A percentile compares a stretch with the other conserved stretches of the same genome.
phyloP scores from a whole-genome alignment of 805 yeast genomes.

The Cyberlindnera meyerae region DNA sequence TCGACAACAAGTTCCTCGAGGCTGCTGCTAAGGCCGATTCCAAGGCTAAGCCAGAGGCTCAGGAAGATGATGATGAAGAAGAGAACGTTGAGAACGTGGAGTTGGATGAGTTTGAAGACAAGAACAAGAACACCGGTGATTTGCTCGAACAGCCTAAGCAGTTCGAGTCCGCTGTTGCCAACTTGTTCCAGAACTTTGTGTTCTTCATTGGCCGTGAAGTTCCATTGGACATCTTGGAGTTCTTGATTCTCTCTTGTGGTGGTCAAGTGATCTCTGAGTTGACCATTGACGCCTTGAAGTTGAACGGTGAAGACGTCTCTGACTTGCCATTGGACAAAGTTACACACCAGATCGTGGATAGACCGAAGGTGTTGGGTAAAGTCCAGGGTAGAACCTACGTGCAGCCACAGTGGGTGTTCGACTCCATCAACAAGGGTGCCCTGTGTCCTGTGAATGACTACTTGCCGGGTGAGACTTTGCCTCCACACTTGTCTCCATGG shows the following conservation, averaged over 20 bases:
- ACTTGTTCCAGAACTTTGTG: conserved; percentile 65
- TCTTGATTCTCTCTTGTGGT: conserved; percentile 79
- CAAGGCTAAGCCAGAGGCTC: conserved; percentile 33
- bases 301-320: conserved; percentile 27
- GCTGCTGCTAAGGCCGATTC: conserved; percentile 44
- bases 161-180: conserved; percentile 53
- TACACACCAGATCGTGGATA: conserved; percentile 92
- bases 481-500: conserved; percentile 99
- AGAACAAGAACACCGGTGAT: conserved; percentile 61
- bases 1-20: conserved; percentile 42
- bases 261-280: conserved; percentile 84
- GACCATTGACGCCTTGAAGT: conserved; percentile 68
- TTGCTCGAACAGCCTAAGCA: conserved; percentile 65
- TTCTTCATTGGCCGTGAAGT: conserved; percentile 95
- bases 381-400: conserved; percentile 90
- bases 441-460: conserved; percentile 75
- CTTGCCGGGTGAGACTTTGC: conserved; percentile 91
- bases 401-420: conserved; percentile 98
- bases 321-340: conserved; percentile 59
- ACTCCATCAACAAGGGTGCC: conserved; percentile 72
- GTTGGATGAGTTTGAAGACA: conserved; percentile 70
- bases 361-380: conserved; percentile 74
- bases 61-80: conserved; percentile 31
- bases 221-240: conserved; percentile 85
- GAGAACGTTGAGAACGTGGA: conserved; percentile 41